Evolutionary conservation across 768 basidiomycete species (phyloP).

Genomic region (Podaxis pistillaris): DNA sequence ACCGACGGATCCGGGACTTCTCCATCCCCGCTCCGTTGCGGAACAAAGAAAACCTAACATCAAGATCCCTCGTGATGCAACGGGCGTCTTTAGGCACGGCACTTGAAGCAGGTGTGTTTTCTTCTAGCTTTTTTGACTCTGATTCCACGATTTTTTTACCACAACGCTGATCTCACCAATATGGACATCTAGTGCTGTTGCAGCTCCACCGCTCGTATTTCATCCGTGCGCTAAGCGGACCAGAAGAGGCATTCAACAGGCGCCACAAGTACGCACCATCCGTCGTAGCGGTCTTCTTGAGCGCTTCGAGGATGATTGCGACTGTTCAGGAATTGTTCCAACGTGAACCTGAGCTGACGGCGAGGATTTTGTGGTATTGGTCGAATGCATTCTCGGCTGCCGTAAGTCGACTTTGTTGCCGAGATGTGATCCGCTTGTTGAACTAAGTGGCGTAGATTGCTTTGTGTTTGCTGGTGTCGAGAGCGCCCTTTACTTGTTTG

Average conservation of each 20-base stretch:
- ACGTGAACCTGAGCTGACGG: constrained; percentile 57
- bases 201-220: constrained; percentile 71
- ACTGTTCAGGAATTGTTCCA: constrained; percentile 54
- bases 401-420: constrained; percentile 29
- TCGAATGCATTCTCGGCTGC: constrained; percentile 53
- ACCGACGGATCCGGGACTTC: constrained; percentile 61
- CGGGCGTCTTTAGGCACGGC: constrained; percentile 57
- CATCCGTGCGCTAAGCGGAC: constrained; percentile 56
- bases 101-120: constrained; percentile 54
- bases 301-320: constrained; percentile 63
- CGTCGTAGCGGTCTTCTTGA: constrained; percentile 65
- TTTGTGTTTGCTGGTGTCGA: constrained; percentile 52
- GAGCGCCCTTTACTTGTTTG: constrained; percentile 65
- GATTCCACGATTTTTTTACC: not conserved
- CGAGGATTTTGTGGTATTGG: constrained; percentile 53
- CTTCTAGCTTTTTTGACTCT: not conserved
- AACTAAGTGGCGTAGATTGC: constrained; percentile 36
- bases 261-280: constrained; percentile 67
- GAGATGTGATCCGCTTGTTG: not conserved
- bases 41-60: constrained; percentile 33
- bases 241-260: constrained; percentile 58
- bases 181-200: constrained; percentile 47
- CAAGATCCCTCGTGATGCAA: constrained; percentile 54
- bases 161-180: constrained; percentile 4
- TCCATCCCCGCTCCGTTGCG: constrained; percentile 49